Evolutionary conservation across 2,329 filamentous ascomycete genomes (phyloP).

Genomic region (Sporothrix curviconia): DNA sequence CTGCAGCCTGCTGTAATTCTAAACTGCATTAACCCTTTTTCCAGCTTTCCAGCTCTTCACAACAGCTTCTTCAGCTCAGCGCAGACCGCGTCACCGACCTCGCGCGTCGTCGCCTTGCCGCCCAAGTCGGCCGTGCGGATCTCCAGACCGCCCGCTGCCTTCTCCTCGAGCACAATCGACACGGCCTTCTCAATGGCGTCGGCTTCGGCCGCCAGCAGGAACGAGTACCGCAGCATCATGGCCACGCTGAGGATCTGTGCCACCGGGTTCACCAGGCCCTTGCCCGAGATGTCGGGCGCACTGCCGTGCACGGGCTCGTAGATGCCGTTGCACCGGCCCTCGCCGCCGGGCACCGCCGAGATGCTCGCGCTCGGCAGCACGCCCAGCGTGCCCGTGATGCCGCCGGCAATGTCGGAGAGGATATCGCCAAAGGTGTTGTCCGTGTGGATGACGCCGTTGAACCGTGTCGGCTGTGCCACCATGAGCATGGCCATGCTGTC

Average conservation of each 20-base stretch:
- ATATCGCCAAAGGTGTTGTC: constrained; percentile 45
- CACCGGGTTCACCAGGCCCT: constrained; percentile 66
- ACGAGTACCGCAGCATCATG: constrained; percentile 70
- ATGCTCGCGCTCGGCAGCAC: constrained; percentile 40
- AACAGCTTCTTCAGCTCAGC: constrained; percentile 11
- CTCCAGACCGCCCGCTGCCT: constrained; percentile 33
- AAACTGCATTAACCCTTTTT: too few species aligned
- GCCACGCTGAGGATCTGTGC: constrained; percentile 64
- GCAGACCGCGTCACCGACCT: constrained; percentile 20
- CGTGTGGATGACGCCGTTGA: constrained; percentile 42
- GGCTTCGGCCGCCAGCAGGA: constrained; percentile 55
- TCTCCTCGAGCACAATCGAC: constrained; percentile 54
- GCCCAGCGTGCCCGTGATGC: constrained; percentile 40
- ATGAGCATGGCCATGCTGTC: constrained; percentile 44
- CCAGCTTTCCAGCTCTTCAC: neutral
- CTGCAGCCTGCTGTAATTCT: neutral
- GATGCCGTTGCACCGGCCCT: constrained; percentile 55
- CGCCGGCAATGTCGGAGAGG: constrained; percentile 39
- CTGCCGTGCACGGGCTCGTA: constrained; percentile 72
- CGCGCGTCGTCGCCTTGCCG: constrained; percentile 18
- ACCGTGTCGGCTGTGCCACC: constrained; percentile 39
- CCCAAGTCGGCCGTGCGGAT: constrained; percentile 35
- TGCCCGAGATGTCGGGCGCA: constrained; percentile 67
- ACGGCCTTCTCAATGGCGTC: constrained; percentile 59
- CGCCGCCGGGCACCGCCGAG: constrained; percentile 32